Percentiles rank a stretch among this genome's conserved stretches.
Conservation (phyloP, 1,284 basidiomycete species). For the Peniophora sp. region DNA sequence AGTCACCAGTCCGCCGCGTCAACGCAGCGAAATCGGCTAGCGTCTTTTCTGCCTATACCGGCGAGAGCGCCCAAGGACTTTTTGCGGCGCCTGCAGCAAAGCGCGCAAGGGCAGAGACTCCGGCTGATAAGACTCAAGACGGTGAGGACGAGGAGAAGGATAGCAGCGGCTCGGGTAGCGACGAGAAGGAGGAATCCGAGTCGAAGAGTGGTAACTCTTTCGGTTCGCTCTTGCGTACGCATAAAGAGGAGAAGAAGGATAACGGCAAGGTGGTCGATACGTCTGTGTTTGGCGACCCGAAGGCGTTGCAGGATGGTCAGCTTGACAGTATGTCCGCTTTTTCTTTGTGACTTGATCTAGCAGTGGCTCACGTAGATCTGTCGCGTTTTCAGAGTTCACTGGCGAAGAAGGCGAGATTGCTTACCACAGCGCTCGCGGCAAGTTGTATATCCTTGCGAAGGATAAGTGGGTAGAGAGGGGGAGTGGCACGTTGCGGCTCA, state of each 20-base stretch:
- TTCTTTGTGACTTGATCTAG: conserved; percentile 1
- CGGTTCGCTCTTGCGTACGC: conserved; percentile 17
- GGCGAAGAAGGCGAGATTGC: conserved; percentile 92
- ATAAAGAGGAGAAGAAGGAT: conserved; percentile 24
- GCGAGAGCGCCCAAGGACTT: conserved; percentile 40
- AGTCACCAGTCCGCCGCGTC: conserved; percentile 22
- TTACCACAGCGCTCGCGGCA: conserved; percentile 77
- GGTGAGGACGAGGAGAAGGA: conserved; percentile 30
- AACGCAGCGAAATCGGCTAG: conserved; percentile 28
- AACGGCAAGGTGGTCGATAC: conserved; percentile 29
- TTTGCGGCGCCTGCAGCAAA: conserved; percentile 36
- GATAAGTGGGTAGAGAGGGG: conserved; percentile 85
- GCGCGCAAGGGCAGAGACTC: conserved; percentile 25
- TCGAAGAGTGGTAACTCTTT: conserved; percentile 24
- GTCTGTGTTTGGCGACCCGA: conserved; percentile 30
- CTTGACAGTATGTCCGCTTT: conserved; percentile 61
- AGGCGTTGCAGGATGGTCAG: conserved; percentile 38
- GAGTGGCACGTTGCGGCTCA: conserved; percentile 75
- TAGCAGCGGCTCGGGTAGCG: conserved; percentile 17
- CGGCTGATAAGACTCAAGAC: conserved; percentile 14
- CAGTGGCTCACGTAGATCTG: not conserved
- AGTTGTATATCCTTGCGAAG: conserved; percentile 70
- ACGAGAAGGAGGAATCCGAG: conserved; percentile 31
- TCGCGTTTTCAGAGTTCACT: conserved; percentile 55
- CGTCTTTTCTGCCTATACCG: conserved; percentile 57